Evolutionary conservation across 2,329 filamentous ascomycete genomes (phyloP).

Genomic region (Xylariaceae sp.): DNA sequence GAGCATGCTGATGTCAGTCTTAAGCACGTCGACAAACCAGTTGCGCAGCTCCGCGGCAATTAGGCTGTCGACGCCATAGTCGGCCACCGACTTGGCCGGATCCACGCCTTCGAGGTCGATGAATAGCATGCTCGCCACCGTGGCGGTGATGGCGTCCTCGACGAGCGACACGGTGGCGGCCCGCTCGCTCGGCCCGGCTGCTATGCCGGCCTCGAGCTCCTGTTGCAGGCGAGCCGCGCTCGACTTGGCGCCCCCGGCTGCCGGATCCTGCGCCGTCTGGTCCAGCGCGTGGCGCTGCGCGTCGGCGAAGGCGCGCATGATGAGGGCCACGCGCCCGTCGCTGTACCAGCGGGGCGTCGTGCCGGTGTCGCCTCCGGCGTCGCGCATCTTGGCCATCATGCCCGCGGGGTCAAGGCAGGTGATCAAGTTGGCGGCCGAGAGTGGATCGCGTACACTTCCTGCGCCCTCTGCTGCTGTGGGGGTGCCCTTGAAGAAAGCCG

Average conservation of each 20-base stretch:
- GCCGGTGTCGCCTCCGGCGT: not conserved
- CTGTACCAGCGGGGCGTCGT: slow-evolving; percentile 6
- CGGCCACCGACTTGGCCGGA: slow-evolving; percentile 19
- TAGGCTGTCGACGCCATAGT: slow-evolving; percentile 19
- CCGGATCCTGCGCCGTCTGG: not conserved
- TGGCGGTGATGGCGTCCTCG: not conserved
- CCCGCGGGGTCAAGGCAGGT: slow-evolving; percentile 38
- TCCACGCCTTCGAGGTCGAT: slow-evolving; percentile 12
- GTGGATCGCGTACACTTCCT: slow-evolving; percentile 27
- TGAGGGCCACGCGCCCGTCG: slow-evolving; percentile 13
- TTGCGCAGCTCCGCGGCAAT: slow-evolving; percentile 21
- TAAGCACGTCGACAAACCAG: slow-evolving; percentile 12
- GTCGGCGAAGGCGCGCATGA: slow-evolving; percentile 16
- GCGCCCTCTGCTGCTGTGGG: slow-evolving; percentile 17
- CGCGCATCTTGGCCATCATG: slow-evolving; percentile 14
- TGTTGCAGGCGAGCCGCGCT: not conserved
- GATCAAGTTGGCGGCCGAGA: slow-evolving; percentile 32
- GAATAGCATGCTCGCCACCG: slow-evolving; percentile 9
- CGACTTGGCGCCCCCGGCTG: not conserved
- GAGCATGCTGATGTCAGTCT: slow-evolving; percentile 14
- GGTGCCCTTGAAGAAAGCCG: slow-evolving; percentile 29
- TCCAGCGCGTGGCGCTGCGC: not conserved
- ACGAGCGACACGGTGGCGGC: not conserved
- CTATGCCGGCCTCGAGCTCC: not conserved
- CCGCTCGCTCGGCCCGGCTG: not conserved